These are phyloP conservation scores for Cyathus striatus DNA, from an alignment of 768 basidiomycete genomes.

Conservation along the genomic window DNA sequence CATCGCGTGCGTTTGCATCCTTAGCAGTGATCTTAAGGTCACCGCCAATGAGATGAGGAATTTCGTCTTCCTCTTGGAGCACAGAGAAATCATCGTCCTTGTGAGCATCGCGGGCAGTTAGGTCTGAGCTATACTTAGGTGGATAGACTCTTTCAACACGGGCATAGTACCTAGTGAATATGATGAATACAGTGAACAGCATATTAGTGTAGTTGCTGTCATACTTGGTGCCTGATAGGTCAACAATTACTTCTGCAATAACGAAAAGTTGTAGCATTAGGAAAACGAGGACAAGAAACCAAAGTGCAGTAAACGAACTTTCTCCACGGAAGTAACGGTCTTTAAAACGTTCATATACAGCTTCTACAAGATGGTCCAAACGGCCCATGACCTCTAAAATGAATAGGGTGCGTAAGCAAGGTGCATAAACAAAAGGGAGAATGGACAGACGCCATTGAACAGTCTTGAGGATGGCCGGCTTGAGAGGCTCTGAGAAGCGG, in stretches of 20 bases:
- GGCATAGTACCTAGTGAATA: slow-evolving; percentile 64
- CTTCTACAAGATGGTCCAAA: slow-evolving; percentile 91
- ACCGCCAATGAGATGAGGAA: slow-evolving; percentile 67
- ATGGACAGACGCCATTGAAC: slow-evolving; percentile 92
- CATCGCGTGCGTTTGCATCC: slow-evolving; percentile 67
- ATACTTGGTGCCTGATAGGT: slow-evolving; percentile 85
- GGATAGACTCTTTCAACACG: slow-evolving; percentile 76
- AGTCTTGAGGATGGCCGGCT: slow-evolving; percentile 83
- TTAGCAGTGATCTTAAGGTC: slow-evolving; percentile 75
- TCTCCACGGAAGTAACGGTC: slow-evolving; percentile 92
- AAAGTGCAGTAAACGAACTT: slow-evolving; percentile 47
- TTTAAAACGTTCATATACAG: slow-evolving; percentile 93
- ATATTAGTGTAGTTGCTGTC: slow-evolving; percentile 13
- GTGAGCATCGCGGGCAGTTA: slow-evolving; percentile 43
- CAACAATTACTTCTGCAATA: slow-evolving; percentile 86
- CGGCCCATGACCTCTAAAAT: slow-evolving; percentile 90
- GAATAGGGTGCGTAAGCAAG: slow-evolving; percentile 12
- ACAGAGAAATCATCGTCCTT: slow-evolving; percentile 43
- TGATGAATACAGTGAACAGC: slow-evolving; percentile 11
- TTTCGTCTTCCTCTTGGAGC: slow-evolving; percentile 37
- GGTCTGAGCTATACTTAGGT: slow-evolving; percentile 46
- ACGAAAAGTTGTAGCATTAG: slow-evolving; percentile 8
- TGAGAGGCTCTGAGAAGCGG: slow-evolving; percentile 89
- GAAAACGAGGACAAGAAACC: slow-evolving; percentile 4
- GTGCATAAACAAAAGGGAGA: slow-evolving; percentile 9